Percentiles rank a stretch among this genome's conserved stretches.
Evolutionary conservation across 208 protist genomes (phyloP).

Genomic region (Trichomonas gallinae): DNA sequence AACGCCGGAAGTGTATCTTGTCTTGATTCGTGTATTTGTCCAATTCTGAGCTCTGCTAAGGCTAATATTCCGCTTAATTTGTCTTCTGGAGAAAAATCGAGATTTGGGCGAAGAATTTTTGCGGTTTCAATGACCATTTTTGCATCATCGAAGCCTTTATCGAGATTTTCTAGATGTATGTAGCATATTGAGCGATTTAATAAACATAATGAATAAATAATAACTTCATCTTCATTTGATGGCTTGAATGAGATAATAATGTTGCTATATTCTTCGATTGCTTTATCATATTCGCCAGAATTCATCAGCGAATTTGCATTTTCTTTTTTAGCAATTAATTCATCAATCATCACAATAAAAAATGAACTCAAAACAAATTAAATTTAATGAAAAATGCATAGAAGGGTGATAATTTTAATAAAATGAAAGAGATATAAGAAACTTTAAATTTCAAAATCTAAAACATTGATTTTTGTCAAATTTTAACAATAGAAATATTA

Average conservation of each 20-base stretch:
- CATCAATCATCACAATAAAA: not conserved
- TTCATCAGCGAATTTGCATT: not conserved
- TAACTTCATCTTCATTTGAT: not conserved
- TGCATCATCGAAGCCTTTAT: not conserved
- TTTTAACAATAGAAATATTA: too few species aligned
- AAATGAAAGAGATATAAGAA: too few species aligned
- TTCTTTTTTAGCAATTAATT: not conserved
- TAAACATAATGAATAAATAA: not conserved
- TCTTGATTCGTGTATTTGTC: not conserved
- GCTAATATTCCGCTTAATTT: not conserved
- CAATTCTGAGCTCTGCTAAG: not conserved
- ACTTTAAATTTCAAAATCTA: too few species aligned
- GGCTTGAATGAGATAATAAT: not conserved
- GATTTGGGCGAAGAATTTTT: not conserved
- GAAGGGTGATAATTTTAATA: too few species aligned
- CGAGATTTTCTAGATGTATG: not conserved
- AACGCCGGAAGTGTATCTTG: not conserved
- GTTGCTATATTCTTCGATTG: not conserved
- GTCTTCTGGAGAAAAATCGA: not conserved
- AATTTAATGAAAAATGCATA: too few species aligned
- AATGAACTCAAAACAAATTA: too few species aligned
- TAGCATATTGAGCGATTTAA: not conserved
- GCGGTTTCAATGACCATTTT: not conserved
- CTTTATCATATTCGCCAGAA: not conserved
- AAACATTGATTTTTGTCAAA: too few species aligned